These are phyloP conservation scores for Periconia digitata DNA, from an alignment of 2,329 filamentous ascomycete species.

Conservation along the genomic window DNA sequence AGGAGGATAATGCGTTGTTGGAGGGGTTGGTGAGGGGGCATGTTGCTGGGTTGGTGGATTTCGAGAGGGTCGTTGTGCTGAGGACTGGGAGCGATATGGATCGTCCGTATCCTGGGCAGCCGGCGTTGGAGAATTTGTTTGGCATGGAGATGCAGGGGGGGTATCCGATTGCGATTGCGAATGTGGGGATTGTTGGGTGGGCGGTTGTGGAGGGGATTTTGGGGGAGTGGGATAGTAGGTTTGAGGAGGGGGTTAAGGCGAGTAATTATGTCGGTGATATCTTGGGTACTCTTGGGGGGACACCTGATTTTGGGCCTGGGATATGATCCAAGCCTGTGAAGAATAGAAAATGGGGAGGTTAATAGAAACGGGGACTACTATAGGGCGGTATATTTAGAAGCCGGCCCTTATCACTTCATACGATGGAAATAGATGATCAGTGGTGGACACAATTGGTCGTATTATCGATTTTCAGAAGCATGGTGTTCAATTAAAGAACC, in stretches of 20 bases:
- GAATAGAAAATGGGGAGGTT: not conserved
- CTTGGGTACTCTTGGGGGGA: constrained; percentile 67
- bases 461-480: too few relatives aligned
- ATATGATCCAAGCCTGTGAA: too few relatives aligned
- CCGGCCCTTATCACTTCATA: too few relatives aligned
- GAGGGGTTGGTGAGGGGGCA: constrained; percentile 35
- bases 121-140: constrained; percentile 61
- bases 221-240: constrained; percentile 60
- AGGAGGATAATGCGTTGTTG: constrained; percentile 42
- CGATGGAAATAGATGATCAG: too few relatives aligned
- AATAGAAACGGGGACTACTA: too few relatives aligned
- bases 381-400: not conserved
- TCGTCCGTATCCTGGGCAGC: constrained; percentile 61
- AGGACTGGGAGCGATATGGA: constrained; percentile 67
- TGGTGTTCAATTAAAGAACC: too few relatives aligned
- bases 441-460: too few relatives aligned
- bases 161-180: constrained; percentile 63
- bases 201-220: constrained; percentile 67
- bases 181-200: constrained; percentile 66
- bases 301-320: constrained; percentile 65
- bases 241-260: constrained; percentile 57
- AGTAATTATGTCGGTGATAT: constrained; percentile 71
- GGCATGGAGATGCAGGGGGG: constrained; percentile 60
- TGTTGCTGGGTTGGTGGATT: constrained; percentile 31
- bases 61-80: constrained; percentile 38